Percentiles rank a stretch among this genome's conserved stretches.
Conservation (phyloP, 2,329 filamentous ascomycete genomes). For the Podosphaera xanthii region DNA sequence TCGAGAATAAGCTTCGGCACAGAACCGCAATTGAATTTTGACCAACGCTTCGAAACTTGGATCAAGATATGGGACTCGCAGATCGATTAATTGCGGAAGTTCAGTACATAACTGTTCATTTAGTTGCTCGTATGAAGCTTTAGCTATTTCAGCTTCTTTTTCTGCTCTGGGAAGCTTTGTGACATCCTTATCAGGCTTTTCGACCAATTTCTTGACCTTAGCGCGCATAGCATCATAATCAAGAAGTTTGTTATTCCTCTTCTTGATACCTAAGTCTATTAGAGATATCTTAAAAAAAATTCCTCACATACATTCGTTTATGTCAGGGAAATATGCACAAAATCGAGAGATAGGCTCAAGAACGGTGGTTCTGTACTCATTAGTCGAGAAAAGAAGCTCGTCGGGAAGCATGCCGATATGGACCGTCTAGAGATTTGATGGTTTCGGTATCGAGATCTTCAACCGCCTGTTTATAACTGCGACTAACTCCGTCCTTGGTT, state of each 20-base stretch:
- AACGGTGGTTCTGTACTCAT: conserved; percentile 48
- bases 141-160: conserved; percentile 89
- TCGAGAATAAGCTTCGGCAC: conserved; percentile 84
- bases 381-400: conserved; percentile 2
- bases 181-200: conserved; percentile 97
- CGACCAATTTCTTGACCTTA: conserved; percentile 88
- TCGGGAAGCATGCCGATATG: conserved; percentile 43
- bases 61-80: conserved; percentile 90
- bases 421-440: conserved; percentile 92
- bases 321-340: conserved; percentile 95
- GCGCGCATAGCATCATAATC: conserved; percentile 93
- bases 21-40: conserved; percentile 95
- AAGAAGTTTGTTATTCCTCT: conserved; percentile 91
- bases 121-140: conserved; percentile 79
- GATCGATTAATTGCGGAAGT: conserved; percentile 83
- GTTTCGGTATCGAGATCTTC: conserved; percentile 95
- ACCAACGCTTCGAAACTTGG: conserved; percentile 94
- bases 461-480: conserved; percentile 95
- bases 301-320: conserved; percentile 63
- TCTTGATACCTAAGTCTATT: conserved; percentile 56
- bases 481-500: conserved; percentile 79
- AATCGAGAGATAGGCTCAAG: conserved; percentile 89
- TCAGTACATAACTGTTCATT: conserved; percentile 91
- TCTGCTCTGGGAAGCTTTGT: conserved; percentile 89
- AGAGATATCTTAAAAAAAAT: conserved; percentile 4